phyloP scores from a whole-genome alignment of 1,284 basidiomycete species.

The Boletus semigastroideus region DNA sequence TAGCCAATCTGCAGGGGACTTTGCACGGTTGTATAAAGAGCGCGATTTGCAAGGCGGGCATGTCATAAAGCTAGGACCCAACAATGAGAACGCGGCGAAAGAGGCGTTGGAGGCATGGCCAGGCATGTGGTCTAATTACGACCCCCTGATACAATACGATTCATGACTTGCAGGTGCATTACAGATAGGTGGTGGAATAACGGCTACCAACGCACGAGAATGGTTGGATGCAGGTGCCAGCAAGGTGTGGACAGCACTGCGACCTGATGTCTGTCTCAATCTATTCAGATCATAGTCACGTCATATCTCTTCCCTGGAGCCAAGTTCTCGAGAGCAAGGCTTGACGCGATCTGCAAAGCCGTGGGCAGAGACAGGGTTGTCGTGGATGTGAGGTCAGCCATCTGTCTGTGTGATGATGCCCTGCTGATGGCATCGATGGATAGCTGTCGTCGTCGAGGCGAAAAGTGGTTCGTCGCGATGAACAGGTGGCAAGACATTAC shows the following conservation, averaged over 20 bases:
- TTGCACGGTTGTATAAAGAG: constrained; percentile 75
- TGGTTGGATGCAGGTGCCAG: constrained; percentile 92
- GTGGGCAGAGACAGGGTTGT: constrained; percentile 90
- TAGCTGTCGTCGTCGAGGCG: constrained; percentile 81
- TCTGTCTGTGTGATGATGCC: background rate
- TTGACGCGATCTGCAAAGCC: constrained; percentile 61
- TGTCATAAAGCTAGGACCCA: constrained; percentile 93
- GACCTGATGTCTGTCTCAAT: constrained; percentile 6
- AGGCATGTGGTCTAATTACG: constrained; percentile 40
- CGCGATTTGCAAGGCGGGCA: constrained; percentile 83
- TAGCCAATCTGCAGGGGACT: constrained; percentile 82
- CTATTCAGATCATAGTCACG: constrained; percentile 87
- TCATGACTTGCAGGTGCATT: constrained; percentile 53
- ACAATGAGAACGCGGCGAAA: constrained; percentile 85
- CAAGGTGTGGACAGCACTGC: constrained; percentile 58
- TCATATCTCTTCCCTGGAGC: constrained; percentile 90
- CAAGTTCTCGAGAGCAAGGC: constrained; percentile 75
- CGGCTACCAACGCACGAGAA: constrained; percentile 70
- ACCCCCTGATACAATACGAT: constrained; percentile 1
- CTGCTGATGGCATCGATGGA: constrained; percentile 3
- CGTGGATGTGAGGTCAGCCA: constrained; percentile 85
- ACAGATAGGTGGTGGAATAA: constrained; percentile 95
- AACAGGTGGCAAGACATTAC: constrained; percentile 99
- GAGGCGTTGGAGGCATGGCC: constrained; percentile 86
- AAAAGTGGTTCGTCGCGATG: constrained; percentile 95